Base-by-base conservation (phyloP, 2,329 filamentous ascomycete species). In the Myrmaecium sp. region DNA sequence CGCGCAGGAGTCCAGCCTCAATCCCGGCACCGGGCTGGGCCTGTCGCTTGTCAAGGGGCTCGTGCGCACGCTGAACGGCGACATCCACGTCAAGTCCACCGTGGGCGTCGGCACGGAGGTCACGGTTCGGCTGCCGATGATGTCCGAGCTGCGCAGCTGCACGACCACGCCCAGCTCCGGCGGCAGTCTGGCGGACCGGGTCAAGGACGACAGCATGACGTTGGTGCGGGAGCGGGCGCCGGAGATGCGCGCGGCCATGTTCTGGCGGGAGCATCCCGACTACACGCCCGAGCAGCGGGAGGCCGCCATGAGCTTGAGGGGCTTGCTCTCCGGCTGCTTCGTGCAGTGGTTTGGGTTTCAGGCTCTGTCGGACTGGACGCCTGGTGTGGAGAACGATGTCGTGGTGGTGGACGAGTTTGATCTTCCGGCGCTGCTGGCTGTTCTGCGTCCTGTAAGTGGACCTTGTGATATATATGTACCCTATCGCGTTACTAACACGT, bases 21-120 rank as follows among this genome's bases (percentile, higher is more conserved):
- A 63, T 0, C 60, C 65, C 0, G 74, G 74, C 0, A 66, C 67
- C 0, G 74, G 74, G 0, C 52, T 80, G 0, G 74, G 75, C 0
- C 47, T 80, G 16, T 72, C 66, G 21, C 66, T 80, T 6, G 73
- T 79, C 46, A 57, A 41, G 35, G 47, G 32, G 9, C 66, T 79
- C 5, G 62, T 75, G 10, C 60, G 64, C 24, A 62, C 67, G 14
- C 49, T 78, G 1, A 59, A 62, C 15, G 73, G 73, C 1, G 58
- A 53, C 5, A 67, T 78, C 22, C 57, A 66, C 6, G 58, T 77
- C 17, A 56, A 69, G 59, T 26, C 55, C 64, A 28, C 50, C 57
- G 6, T 34, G 4, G 58, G 59, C 2, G 53, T 58, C 19, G 70
- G 70, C 2, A 74, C 69, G 0, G 59, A 62, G 13, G 59, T 69